phyloP scores from a whole-genome alignment of 768 basidiomycete genomes.

The Pisolithus tinctorius region DNA sequence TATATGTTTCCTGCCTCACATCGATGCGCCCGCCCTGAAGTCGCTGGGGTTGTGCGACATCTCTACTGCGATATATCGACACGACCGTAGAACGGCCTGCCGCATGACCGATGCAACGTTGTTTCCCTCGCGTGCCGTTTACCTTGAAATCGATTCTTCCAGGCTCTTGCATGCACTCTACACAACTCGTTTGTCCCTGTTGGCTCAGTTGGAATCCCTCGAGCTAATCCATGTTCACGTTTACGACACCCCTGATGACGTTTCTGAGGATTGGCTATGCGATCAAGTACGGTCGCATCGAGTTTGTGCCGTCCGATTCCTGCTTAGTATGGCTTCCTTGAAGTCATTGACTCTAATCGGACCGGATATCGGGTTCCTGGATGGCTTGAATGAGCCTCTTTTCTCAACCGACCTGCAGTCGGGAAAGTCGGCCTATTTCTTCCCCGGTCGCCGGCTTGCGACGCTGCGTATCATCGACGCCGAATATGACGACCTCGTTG shows the following conservation, averaged over 20 bases:
- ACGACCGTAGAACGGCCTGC: not conserved
- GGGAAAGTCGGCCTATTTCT: not conserved
- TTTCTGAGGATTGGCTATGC: not conserved
- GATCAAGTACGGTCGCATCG: not conserved
- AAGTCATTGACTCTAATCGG: slow-evolving; percentile 1
- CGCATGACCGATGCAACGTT: not conserved
- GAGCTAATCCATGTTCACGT: not conserved
- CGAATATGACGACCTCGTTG: not conserved
- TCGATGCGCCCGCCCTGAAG: slow-evolving; percentile 2
- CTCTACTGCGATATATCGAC: not conserved
- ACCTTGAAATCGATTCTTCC: not conserved
- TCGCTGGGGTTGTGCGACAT: slow-evolving; percentile 3
- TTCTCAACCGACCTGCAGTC: not conserved
- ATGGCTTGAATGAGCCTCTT: slow-evolving; percentile 1
- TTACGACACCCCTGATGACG: not conserved
- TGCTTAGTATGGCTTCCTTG: slow-evolving; percentile 2
- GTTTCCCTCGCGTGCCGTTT: too few species aligned
- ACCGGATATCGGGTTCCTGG: not conserved
- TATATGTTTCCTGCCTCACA: not conserved
- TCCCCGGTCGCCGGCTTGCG: not conserved
- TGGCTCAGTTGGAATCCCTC: slow-evolving; percentile 4
- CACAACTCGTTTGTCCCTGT: not conserved
- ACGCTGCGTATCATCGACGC: not conserved
- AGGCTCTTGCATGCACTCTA: not conserved
- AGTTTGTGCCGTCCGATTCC: not conserved